These are phyloP conservation scores for Persicaria maculosa DNA, from an alignment of 148 eudicot genomes.

Conservation along the genomic window DNA sequence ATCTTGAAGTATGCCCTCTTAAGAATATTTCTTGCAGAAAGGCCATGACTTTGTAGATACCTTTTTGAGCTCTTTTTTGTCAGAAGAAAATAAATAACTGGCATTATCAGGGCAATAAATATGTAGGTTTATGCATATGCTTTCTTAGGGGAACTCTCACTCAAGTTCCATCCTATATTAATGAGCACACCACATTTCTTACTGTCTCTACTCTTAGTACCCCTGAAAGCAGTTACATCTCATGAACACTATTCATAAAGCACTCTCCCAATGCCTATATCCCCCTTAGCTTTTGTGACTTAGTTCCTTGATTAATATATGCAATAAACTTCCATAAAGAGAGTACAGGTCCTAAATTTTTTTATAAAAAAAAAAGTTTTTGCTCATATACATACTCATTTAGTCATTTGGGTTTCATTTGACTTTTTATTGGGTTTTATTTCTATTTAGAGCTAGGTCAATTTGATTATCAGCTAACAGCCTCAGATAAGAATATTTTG, in stretches of 20 bases:
- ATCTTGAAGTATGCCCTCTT: neutral
- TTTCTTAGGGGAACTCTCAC: neutral
- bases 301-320: too few relatives aligned
- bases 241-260: too few relatives aligned
- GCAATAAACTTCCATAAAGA: too few relatives aligned
- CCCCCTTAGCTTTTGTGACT: too few relatives aligned
- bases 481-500: neutral
- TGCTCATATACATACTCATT: too few relatives aligned
- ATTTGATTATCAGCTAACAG: neutral
- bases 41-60: neutral
- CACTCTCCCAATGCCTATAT: too few relatives aligned
- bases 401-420: too few relatives aligned
- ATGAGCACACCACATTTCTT: neutral
- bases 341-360: too few relatives aligned
- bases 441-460: too few relatives aligned
- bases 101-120: neutral
- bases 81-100: neutral
- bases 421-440: too few relatives aligned
- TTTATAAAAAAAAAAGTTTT: too few relatives aligned
- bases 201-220: neutral
- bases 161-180: neutral
- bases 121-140: neutral
- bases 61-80: neutral
- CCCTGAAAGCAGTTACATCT: too few relatives aligned
- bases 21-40: neutral